Conservation (phyloP, 2,329 filamentous ascomycete species). For the Arthrobotrys iridis region DNA sequence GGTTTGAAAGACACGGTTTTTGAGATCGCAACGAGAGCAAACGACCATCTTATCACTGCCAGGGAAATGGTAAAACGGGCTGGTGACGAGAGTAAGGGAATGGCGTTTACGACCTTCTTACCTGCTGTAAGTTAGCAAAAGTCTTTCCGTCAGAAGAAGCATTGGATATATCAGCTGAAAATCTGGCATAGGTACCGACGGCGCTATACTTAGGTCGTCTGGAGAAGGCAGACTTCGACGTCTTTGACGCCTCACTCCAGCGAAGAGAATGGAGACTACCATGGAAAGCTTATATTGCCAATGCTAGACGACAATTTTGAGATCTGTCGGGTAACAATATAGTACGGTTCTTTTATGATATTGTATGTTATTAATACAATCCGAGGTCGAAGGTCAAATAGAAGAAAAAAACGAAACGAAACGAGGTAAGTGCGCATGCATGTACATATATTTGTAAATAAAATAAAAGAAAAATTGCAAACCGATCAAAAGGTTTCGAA, state of each 20-base stretch:
- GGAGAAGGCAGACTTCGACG: slow-evolving; percentile 83
- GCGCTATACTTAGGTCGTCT: slow-evolving; percentile 80
- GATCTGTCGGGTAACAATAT: not conserved
- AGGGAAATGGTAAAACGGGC: slow-evolving; percentile 89
- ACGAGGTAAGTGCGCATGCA: slow-evolving; percentile 22
- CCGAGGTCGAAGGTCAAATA: not conserved
- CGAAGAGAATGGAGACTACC: slow-evolving; percentile 83
- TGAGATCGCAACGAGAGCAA: slow-evolving; percentile 87
- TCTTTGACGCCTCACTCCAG: slow-evolving; percentile 73
- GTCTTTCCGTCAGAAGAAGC: slow-evolving; percentile 60
- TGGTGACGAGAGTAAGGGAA: slow-evolving; percentile 78
- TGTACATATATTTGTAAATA: slow-evolving; percentile 52
- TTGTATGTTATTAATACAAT: slow-evolving; percentile 55
- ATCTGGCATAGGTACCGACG: slow-evolving; percentile 75
- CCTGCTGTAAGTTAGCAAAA: slow-evolving; percentile 65
- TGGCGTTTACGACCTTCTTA: slow-evolving; percentile 60
- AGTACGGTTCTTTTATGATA: slow-evolving; percentile 31
- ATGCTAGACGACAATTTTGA: slow-evolving; percentile 53
- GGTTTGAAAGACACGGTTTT: slow-evolving; percentile 92
- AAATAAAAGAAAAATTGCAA: slow-evolving; percentile 5
- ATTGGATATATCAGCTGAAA: slow-evolving; percentile 68
- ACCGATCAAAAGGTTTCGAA: slow-evolving; percentile 15
- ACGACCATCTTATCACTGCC: slow-evolving; percentile 94
- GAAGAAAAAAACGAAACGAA: slow-evolving; percentile 8
- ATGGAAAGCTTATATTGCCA: slow-evolving; percentile 68